Base-by-base conservation (phyloP, 2,329 filamentous ascomycete genomes). In the Fusarium algeriense region DNA sequence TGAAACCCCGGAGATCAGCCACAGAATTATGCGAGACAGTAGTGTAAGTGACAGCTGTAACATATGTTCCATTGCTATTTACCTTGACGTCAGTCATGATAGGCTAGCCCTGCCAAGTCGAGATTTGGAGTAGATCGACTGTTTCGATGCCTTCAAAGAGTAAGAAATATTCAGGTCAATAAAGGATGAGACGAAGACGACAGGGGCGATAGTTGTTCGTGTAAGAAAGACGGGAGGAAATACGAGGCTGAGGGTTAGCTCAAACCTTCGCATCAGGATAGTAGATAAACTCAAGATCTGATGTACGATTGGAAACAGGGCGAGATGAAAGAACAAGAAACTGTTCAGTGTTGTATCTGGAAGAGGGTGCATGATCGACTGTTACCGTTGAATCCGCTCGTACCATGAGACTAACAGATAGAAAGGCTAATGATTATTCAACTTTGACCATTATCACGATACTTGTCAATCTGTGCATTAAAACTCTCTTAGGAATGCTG, bases 1-100 rank as follows among this genome's bases (percentile, higher is more conserved):
- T 74, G 70, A 75, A 76, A 75, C 73, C 26, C 44, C 20, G n/a
- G 30, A 67, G 43, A 46, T 55, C 28, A 62, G 69, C 66, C 61
- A 69, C 58, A 57, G 46, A 73, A 70, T 45, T 37, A 73, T 63
- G 61, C 54, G 66, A 73, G 66, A 73, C 66, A 58, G 49, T 53
- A 45, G 61, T 70, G 50, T 50, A 59, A 67, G 60, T 67, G 43
- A 59, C 53, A 61, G 35, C 41, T 60, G 66, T 38, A 67, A 45
- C 34, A 41, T 45, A 55, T 56, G 55, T 64, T 55, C 60, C 60
- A 57, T 32, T 46, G 15, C 14, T 32, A 44, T 57, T 34, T 43
- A 26, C 38, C 46, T 58, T 68, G 44, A 60, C 57, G 55, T 56
- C 48, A 67, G 60, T 56, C 34, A 58, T 37, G 43, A 38, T 43